Base-by-base conservation (phyloP, 495 filamentous ascomycete genomes). In the Cercophora samala region DNA sequence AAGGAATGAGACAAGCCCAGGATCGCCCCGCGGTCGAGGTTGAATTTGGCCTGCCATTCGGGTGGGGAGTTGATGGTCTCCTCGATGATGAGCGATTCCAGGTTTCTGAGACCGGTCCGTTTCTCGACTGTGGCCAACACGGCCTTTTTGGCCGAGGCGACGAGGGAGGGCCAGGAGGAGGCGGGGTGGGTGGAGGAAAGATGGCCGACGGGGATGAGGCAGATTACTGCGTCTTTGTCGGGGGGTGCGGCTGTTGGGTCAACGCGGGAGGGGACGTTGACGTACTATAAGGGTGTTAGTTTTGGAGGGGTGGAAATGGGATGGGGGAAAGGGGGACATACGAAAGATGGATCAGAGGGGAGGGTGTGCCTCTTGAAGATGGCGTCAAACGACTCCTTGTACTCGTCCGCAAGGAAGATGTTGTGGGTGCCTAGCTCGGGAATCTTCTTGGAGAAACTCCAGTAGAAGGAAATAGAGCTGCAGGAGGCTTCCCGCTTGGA, bases 381-480 rank as follows among this genome's bases (percentile, higher is more conserved):
- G 58, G 82, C 79, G 76, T 91, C 88, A 72, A 92, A 92, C 21
- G 82, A 86, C 67, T 87, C 86, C 51, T 80, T 79, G 76, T 91
- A 92, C 66, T 87, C 80, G 64, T 89, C 84, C 5, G 88, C 88
- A 21, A 92, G 82, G 78, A 92, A 92, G 70, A 91, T 89, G 68
- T 92, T 92, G 73, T 92, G 89, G 9, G 86, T 83, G n/a, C 78
- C 75, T 1, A 92, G 78, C 67, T 86, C 80, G 0, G 86, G 85
- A 2, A 90, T 73, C 32, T 78, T 74, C 24, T 79, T 73, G 64
- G 83, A 74, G 24, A 92, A 80, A 21, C 83, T 81, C 89, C 89
- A 92, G 78, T 90, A 92, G 75, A 91, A 91, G 5, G 87, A 90
- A 54, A 92, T 89, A 52, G 85, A 88, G 71, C 85, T 88, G 76